Evolutionary conservation across 1,284 basidiomycete species (phyloP).

Genomic region (Melampsora americana): DNA sequence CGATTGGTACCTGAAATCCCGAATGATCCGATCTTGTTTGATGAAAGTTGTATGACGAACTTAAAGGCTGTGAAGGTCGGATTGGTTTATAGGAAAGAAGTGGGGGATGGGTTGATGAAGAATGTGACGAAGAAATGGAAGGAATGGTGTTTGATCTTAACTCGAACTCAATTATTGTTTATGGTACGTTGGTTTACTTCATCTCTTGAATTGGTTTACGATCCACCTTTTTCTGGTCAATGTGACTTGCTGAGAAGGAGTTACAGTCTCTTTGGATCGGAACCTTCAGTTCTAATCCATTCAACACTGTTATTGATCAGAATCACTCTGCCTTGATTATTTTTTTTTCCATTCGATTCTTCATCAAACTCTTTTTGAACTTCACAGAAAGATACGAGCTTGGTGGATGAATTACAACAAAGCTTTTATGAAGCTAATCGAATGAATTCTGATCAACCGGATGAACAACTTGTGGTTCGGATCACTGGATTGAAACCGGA

Average conservation of each 20-base stretch:
- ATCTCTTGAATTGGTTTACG: background rate
- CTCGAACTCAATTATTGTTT: slow-evolving; percentile 83
- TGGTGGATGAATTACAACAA: slow-evolving; percentile 22
- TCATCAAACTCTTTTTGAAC: too few relatives aligned
- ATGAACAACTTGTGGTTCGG: slow-evolving; percentile 31
- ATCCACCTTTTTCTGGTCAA: background rate
- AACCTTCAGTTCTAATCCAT: too few relatives aligned
- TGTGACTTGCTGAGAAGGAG: background rate
- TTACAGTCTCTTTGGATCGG: too few relatives aligned
- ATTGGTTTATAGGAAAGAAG: slow-evolving; percentile 68
- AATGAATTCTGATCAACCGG: slow-evolving; percentile 11
- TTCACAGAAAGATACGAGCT: slow-evolving; percentile 23
- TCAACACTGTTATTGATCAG: too few relatives aligned
- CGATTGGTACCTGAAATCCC: background rate
- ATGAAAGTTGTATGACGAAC: background rate
- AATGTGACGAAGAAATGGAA: slow-evolving; percentile 84
- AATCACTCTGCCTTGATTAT: too few relatives aligned
- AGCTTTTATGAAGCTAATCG: slow-evolving; percentile 14
- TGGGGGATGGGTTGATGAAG: slow-evolving; percentile 55
- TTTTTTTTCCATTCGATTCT: too few relatives aligned
- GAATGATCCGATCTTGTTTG: background rate
- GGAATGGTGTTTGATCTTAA: slow-evolving; percentile 78
- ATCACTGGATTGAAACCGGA: slow-evolving; percentile 72
- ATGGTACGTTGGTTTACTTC: slow-evolving; percentile 57
- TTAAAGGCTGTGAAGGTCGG: slow-evolving; percentile 66